Conservation (phyloP, 257 asterid species). For the Echites panduratus region DNA sequence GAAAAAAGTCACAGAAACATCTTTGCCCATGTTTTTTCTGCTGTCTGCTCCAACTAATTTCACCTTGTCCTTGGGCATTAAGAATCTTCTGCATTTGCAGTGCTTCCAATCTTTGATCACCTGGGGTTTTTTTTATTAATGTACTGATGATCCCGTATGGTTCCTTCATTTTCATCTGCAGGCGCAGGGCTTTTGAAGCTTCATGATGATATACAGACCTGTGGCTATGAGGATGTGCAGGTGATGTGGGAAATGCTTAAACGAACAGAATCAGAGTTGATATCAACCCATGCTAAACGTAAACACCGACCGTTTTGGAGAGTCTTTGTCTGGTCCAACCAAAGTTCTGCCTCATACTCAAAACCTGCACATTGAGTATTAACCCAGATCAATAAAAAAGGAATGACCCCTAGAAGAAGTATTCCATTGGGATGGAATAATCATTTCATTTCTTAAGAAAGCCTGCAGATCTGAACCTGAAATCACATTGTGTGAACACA, state of each 20-base stretch:
- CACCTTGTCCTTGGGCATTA: no score
- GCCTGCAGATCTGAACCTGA: slow-evolving; percentile 11
- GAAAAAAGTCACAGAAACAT: not conserved
- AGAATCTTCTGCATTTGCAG: not conserved
- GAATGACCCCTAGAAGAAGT: not conserved
- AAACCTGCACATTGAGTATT: slow-evolving; percentile 26
- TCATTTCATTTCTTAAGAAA: slow-evolving; percentile 23
- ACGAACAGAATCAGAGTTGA: slow-evolving; percentile 43
- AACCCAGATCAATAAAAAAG: slow-evolving; percentile 6
- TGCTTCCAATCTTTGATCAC: not conserved
- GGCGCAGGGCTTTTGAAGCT: slow-evolving; percentile 84
- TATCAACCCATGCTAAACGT: slow-evolving; percentile 38
- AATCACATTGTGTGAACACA: slow-evolving; percentile 3
- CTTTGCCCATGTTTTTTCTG: not conserved
- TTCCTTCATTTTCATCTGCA: slow-evolving; percentile 21
- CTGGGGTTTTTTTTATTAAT: no score
- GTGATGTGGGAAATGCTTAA: slow-evolving; percentile 98
- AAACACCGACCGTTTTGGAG: slow-evolving; percentile 56
- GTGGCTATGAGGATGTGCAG: slow-evolving; percentile 91
- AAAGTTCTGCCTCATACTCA: slow-evolving; percentile 25
- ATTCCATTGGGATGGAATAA: slow-evolving; percentile 21
- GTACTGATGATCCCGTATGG: not conserved
- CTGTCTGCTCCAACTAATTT: not conserved
- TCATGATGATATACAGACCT: slow-evolving; percentile 77
- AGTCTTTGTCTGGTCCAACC: slow-evolving; percentile 41